phyloP scores from a whole-genome alignment of 108 stramenopile species.

The Cyclostephanos invisitatus region DNA sequence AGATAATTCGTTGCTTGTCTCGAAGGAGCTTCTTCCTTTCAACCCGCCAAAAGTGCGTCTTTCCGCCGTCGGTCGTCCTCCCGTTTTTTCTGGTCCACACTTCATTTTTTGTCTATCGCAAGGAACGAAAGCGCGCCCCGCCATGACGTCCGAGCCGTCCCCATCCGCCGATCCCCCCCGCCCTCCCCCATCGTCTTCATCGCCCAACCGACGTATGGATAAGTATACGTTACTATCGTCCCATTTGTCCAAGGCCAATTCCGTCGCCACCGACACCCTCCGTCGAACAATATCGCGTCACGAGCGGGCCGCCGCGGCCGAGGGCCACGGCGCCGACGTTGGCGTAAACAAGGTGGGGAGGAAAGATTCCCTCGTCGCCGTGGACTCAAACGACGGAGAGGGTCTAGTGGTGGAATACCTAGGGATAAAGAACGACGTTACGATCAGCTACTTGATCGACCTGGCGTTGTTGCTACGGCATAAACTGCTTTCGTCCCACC shows the following conservation, averaged over 20 bases:
- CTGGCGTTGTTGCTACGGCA: constrained; percentile 52
- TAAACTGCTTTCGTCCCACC: constrained; percentile 11
- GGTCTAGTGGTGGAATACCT: constrained; percentile 62
- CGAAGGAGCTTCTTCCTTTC: too few species aligned
- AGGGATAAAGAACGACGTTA: constrained; percentile 67
- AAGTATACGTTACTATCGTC: background rate
- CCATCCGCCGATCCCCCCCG: too few species aligned
- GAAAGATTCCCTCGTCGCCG: too few species aligned
- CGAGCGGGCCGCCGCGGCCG: background rate
- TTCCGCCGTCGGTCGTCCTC: too few species aligned
- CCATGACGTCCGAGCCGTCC: too few species aligned
- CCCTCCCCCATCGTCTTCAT: too few species aligned
- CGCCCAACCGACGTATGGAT: too few species aligned
- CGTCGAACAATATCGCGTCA: background rate
- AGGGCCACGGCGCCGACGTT: background rate
- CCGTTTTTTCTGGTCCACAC: too few species aligned
- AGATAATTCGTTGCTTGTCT: too few species aligned
- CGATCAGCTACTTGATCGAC: constrained; percentile 82
- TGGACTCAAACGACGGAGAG: background rate
- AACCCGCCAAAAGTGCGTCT: too few species aligned
- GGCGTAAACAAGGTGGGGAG: background rate
- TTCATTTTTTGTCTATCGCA: too few species aligned
- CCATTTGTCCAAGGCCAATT: background rate
- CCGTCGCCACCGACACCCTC: background rate
- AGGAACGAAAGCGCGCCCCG: too few species aligned